Percentiles rank a stretch among this genome's conserved stretches.
These are phyloP conservation scores for Agapanthus africanus DNA, from an alignment of 106 monocot species.

Conservation along the genomic window DNA sequence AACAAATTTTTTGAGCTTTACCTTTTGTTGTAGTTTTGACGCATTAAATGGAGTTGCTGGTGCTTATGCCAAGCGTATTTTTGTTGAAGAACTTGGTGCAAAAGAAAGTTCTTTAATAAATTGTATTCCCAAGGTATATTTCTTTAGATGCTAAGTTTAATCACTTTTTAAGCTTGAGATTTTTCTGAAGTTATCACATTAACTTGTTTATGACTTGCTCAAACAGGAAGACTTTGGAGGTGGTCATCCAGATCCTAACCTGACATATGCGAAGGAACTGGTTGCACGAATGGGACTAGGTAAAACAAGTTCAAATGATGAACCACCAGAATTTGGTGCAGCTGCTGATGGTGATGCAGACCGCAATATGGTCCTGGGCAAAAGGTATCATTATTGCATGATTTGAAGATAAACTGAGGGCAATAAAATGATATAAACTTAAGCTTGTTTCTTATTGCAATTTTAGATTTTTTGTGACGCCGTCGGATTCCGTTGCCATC, in stretches of 20 bases:
- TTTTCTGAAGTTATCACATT: not conserved
- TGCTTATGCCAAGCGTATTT: slow-evolving; percentile 85
- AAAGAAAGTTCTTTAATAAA: slow-evolving; percentile 77
- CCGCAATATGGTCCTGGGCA: slow-evolving; percentile 17
- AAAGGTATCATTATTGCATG: too few relatives aligned
- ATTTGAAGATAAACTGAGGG: too few relatives aligned
- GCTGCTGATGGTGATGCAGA: slow-evolving; percentile 99
- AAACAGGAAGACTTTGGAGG: slow-evolving; percentile 90
- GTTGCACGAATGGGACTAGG: slow-evolving; percentile 88
- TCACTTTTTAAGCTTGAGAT: too few relatives aligned
- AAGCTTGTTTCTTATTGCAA: slow-evolving; percentile 7
- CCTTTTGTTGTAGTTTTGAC: slow-evolving; percentile 62
- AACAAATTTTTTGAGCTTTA: not conserved
- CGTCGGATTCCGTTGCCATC: slow-evolving; percentile 98
- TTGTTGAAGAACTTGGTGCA: slow-evolving; percentile 94
- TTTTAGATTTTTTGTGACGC: slow-evolving; percentile 92
- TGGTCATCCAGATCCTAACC: slow-evolving; percentile 75
- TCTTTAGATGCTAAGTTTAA: not conserved
- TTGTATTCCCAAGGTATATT: slow-evolving; percentile 77
- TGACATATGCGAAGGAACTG: slow-evolving; percentile 96
- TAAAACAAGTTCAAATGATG: slow-evolving; percentile 43
- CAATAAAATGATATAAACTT: too few relatives aligned
- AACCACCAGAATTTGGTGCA: slow-evolving; percentile 96
- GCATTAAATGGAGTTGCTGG: slow-evolving; percentile 97
- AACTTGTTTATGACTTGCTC: not conserved